These are phyloP conservation scores for Suillus subaureus DNA, from an alignment of 768 basidiomycete species.

Conservation along the genomic window DNA sequence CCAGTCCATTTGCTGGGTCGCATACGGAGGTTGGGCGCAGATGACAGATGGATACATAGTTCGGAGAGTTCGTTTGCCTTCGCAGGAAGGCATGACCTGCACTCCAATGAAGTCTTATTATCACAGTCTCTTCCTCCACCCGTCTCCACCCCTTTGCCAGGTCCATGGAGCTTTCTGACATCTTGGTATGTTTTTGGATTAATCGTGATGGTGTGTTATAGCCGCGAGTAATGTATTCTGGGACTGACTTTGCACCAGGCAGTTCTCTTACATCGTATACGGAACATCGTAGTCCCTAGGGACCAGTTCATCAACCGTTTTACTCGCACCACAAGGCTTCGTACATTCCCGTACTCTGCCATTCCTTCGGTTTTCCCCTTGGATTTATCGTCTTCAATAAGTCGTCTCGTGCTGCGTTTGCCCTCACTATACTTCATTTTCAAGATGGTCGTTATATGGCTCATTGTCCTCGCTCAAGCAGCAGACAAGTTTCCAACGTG, in stretches of 20 bases:
- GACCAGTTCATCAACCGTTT: constrained; percentile 21
- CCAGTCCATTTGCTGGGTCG: constrained; percentile 42
- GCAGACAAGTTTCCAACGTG: constrained; percentile 43
- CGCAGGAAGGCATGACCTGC: constrained; percentile 10
- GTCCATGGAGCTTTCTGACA: constrained; percentile 72
- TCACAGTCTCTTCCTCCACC: constrained; percentile 16
- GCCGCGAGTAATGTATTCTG: neutral
- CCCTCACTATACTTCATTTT: constrained; percentile 66
- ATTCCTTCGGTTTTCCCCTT: constrained; percentile 58
- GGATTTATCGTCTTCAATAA: constrained; percentile 59
- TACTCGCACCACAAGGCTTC: constrained; percentile 29
- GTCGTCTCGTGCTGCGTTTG: constrained; percentile 59
- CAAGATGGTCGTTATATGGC: constrained; percentile 60
- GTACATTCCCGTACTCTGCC: constrained; percentile 24
- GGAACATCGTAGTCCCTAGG: constrained; percentile 73
- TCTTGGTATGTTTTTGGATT: constrained; percentile 73
- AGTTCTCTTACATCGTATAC: constrained; percentile 72
- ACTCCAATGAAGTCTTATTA: constrained; percentile 3
- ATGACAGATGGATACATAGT: constrained; percentile 35
- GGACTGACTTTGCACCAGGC: constrained; percentile 42
- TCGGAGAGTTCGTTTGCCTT: constrained; percentile 13
- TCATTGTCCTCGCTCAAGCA: constrained; percentile 59
- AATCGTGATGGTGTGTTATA: constrained; percentile 57
- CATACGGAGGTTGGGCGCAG: constrained; percentile 42
- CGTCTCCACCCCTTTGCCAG: constrained; percentile 42